Percentiles rank a stretch among this genome's conserved stretches.
Evolutionary conservation across 2,329 filamentous ascomycete species (phyloP).

Genomic region (Cladosporium sphaerospermum): DNA sequence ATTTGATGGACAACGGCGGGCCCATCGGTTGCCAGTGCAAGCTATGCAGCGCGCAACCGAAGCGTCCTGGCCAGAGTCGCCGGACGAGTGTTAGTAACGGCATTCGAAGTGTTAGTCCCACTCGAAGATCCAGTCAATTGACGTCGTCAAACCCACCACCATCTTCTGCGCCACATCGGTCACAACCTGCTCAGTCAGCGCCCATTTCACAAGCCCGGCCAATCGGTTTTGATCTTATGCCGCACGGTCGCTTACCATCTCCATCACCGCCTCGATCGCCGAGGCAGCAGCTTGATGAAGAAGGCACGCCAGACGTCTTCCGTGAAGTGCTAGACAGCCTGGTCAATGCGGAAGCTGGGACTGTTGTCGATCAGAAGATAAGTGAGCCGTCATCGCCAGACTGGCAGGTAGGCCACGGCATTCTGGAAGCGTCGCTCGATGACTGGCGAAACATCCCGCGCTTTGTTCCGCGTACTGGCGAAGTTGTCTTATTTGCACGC

Average conservation of each 20-base stretch:
- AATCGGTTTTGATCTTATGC: not conserved
- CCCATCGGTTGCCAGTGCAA: constrained; percentile 45
- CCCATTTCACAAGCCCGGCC: not conserved
- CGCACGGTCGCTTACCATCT: constrained; percentile 12
- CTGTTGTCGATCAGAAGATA: constrained; percentile 39
- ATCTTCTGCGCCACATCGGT: not conserved
- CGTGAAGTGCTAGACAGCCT: constrained; percentile 46
- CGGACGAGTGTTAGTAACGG: not conserved
- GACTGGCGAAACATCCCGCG: constrained; percentile 32
- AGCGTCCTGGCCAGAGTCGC: constrained; percentile 4
- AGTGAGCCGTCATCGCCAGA: constrained; percentile 48
- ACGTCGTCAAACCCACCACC: not conserved
- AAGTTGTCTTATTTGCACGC: constrained; percentile 50
- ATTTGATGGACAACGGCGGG: constrained; percentile 45
- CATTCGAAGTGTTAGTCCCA: not conserved
- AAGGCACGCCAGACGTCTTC: constrained; percentile 51
- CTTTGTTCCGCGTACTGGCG: constrained; percentile 50
- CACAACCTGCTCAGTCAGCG: not conserved
- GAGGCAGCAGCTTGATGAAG: constrained; percentile 37
- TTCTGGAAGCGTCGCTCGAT: constrained; percentile 37
- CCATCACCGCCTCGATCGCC: constrained; percentile 13
- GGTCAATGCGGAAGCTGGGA: constrained; percentile 28
- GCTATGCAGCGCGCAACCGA: constrained; percentile 34
- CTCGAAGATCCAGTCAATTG: constrained; percentile 1
- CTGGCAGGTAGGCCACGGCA: constrained; percentile 47